phyloP scores from a whole-genome alignment of 2,329 filamentous ascomycete genomes.

The Nemania diffusa region DNA sequence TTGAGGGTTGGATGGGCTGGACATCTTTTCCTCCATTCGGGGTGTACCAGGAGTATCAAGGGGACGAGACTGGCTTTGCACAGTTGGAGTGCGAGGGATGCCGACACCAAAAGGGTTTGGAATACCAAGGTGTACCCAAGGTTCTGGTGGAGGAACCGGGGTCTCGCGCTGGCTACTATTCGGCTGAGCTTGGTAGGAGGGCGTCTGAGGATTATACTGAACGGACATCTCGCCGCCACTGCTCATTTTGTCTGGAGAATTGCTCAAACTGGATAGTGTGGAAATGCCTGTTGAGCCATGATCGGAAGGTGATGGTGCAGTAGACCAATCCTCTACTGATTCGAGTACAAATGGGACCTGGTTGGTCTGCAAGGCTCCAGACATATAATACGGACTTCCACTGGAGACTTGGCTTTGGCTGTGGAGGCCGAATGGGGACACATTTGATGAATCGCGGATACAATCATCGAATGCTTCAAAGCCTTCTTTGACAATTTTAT shows the following conservation, averaged over 20 bases:
- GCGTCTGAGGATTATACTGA: neutral
- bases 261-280: neutral
- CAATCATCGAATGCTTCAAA: constrained; percentile 28
- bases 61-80: neutral
- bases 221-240: neutral
- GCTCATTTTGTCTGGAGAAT: neutral
- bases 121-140: constrained; percentile 31
- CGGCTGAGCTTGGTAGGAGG: neutral
- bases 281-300: neutral
- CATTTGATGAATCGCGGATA: constrained; percentile 29
- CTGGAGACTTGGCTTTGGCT: neutral
- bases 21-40: neutral
- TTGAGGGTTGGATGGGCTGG: neutral
- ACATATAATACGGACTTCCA: constrained; percentile 30
- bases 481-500: constrained; percentile 32
- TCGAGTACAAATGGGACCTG: neutral
- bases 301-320: neutral
- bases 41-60: neutral
- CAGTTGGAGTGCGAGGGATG: neutral
- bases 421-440: neutral
- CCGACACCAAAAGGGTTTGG: constrained; percentile 12
- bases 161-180: constrained; percentile 22
- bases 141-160: constrained; percentile 36
- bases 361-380: constrained; percentile 25
- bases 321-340: neutral